Evolutionary conservation across 768 basidiomycete genomes (phyloP).

Genomic region (Boletus rubescentipes): DNA sequence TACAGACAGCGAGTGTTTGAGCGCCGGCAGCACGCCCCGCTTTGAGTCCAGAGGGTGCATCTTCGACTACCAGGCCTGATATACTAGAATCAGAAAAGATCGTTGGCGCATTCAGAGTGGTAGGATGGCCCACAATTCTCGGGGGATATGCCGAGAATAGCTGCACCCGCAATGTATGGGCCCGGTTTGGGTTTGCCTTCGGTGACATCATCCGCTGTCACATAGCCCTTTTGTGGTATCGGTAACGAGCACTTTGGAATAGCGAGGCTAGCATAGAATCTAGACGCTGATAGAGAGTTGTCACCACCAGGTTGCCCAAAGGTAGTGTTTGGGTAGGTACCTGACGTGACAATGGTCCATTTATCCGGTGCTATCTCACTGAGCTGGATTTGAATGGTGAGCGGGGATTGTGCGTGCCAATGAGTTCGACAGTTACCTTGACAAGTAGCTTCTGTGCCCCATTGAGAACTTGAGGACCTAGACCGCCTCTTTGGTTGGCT

Average conservation of each 20-base stretch:
- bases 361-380: slow-evolving; percentile 24
- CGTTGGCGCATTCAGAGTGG: neutral
- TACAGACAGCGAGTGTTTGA: slow-evolving; percentile 78
- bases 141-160: slow-evolving; percentile 48
- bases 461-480: slow-evolving; percentile 60
- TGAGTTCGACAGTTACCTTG: slow-evolving; percentile 38
- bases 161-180: slow-evolving; percentile 81
- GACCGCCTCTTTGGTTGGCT: slow-evolving; percentile 41
- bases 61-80: slow-evolving; percentile 85
- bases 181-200: slow-evolving; percentile 85
- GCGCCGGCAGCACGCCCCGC: slow-evolving; percentile 77
- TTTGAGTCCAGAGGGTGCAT: slow-evolving; percentile 80
- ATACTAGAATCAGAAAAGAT: neutral
- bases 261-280: slow-evolving; percentile 66
- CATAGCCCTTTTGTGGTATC: slow-evolving; percentile 54
- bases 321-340: slow-evolving; percentile 27
- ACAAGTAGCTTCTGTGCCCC: slow-evolving; percentile 59
- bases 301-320: neutral
- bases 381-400: slow-evolving; percentile 19
- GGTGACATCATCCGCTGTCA: slow-evolving; percentile 67
- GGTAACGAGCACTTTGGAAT: slow-evolving; percentile 63
- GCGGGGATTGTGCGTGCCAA: neutral
- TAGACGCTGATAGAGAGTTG: slow-evolving; percentile 54
- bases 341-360: slow-evolving; percentile 88
- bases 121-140: slow-evolving; percentile 47